phyloP scores from a whole-genome alignment of 164 flowering plant genomes.

The Protea cynaroides region DNA sequence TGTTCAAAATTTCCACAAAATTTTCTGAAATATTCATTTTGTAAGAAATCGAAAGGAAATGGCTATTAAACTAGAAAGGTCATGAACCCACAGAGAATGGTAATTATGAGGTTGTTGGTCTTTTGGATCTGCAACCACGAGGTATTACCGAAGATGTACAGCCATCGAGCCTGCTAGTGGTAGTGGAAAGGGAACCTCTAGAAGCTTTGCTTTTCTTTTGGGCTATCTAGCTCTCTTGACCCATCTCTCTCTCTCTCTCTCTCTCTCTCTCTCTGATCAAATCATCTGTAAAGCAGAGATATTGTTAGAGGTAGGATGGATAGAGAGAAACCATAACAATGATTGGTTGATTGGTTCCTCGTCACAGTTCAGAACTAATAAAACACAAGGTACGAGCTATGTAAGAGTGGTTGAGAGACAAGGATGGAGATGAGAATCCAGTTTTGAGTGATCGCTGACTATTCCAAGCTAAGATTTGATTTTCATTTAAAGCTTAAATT shows the following conservation, averaged over 20 bases:
- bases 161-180: constrained; percentile 13
- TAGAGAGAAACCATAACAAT: background rate
- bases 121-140: constrained; percentile 66
- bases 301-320: too few species aligned
- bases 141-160: constrained; percentile 20
- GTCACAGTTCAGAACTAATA: background rate
- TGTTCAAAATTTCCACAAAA: too few species aligned
- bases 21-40: too few species aligned
- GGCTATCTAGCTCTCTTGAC: constrained; percentile 25
- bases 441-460: too few species aligned
- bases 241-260: background rate
- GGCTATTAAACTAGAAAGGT: constrained; percentile 84
- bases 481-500: too few species aligned
- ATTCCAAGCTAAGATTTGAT: too few species aligned
- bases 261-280: background rate
- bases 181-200: constrained; percentile 21
- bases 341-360: background rate
- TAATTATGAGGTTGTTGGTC: constrained; percentile 86
- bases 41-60: too few species aligned
- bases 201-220: constrained; percentile 26
- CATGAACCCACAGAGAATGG: constrained; percentile 80
- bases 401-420: background rate
- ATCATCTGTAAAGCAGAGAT: background rate
- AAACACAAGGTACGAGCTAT: background rate
- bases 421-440: too few species aligned